Evolutionary conservation across 108 stramenopile species (phyloP).

Genomic region (Phaeodactylum tricornutum): DNA sequence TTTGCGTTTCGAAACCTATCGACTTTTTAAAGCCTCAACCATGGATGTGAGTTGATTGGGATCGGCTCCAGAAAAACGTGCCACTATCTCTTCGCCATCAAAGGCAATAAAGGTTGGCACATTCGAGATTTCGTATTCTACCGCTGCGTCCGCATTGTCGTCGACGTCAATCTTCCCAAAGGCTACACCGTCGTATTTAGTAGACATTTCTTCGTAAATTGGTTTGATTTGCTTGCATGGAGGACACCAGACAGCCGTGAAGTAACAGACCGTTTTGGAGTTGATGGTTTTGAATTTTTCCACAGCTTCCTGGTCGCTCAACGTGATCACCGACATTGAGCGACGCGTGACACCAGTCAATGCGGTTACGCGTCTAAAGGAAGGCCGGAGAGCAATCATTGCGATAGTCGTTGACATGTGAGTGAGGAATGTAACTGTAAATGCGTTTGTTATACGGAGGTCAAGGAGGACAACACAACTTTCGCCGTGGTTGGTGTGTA

Average conservation of each 20-base stretch:
- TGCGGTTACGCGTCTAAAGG: no score
- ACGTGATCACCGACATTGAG: slow-evolving; percentile 50
- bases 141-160: slow-evolving; percentile 53
- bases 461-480: no score
- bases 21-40: slow-evolving; percentile 21
- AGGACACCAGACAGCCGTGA: slow-evolving; percentile 35
- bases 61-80: slow-evolving; percentile 64
- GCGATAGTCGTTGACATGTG: no score
- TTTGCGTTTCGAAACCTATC: slow-evolving; percentile 9
- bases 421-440: no score
- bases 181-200: slow-evolving; percentile 44
- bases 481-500: no score
- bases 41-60: slow-evolving; percentile 36
- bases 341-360: no score
- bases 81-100: slow-evolving; percentile 28
- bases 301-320: slow-evolving; percentile 51
- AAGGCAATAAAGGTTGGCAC: slow-evolving; percentile 69
- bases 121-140: slow-evolving; percentile 45
- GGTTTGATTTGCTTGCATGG: slow-evolving; percentile 39
- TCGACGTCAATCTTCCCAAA: slow-evolving; percentile 80
- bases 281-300: slow-evolving; percentile 58
- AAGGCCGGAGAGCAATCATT: no score
- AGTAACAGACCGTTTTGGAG: slow-evolving; percentile 58
- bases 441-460: no score
- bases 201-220: slow-evolving; percentile 56